Evolutionary conservation across 495 filamentous ascomycete genomes (phyloP).

Genomic region (Lasiosphaeria miniovina): DNA sequence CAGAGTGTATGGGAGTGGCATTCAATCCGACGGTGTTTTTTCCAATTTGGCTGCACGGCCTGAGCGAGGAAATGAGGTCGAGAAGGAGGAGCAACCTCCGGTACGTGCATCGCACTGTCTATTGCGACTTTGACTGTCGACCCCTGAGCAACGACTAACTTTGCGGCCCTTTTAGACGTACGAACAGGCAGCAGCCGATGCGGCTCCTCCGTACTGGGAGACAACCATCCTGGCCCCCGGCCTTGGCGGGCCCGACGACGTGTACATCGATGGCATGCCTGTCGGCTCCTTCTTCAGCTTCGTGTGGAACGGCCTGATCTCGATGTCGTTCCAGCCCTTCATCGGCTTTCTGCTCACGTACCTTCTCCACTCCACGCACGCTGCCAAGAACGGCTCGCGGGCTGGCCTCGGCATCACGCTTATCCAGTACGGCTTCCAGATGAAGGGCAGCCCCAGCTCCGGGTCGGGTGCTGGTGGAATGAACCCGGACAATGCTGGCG

Average conservation of each 20-base stretch:
- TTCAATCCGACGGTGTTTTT: constrained; percentile 87
- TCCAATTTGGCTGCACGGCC: constrained; percentile 93
- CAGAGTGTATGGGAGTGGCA: constrained; percentile 60
- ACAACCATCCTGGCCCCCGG: constrained; percentile 95
- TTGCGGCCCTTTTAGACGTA: constrained; percentile 63
- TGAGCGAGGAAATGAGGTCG: constrained; percentile 70
- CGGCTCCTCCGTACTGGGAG: constrained; percentile 97
- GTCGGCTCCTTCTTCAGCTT: constrained; percentile 96
- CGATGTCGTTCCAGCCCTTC: constrained; percentile 86
- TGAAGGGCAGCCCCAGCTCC: constrained; percentile 53
- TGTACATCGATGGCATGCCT: constrained; percentile 92
- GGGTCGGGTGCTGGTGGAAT: constrained; percentile 41
- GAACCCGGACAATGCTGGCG: constrained; percentile 47
- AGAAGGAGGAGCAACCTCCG: constrained; percentile 84
- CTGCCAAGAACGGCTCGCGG: constrained; percentile 93
- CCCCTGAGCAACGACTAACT: constrained; percentile 29
- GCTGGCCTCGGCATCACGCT: constrained; percentile 92
- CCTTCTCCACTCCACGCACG: constrained; percentile 94
- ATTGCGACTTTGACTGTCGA: background rate
- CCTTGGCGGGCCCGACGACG: constrained; percentile 76
- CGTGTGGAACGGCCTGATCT: constrained; percentile 98
- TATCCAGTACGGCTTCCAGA: constrained; percentile 94
- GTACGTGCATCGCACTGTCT: constrained; percentile 52
- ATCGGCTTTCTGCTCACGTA: constrained; percentile 98
- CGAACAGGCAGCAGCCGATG: constrained; percentile 96